Conservation (phyloP, 371 early-diverging fungal genomes). For the Blastocladiella emersonii region DNA sequence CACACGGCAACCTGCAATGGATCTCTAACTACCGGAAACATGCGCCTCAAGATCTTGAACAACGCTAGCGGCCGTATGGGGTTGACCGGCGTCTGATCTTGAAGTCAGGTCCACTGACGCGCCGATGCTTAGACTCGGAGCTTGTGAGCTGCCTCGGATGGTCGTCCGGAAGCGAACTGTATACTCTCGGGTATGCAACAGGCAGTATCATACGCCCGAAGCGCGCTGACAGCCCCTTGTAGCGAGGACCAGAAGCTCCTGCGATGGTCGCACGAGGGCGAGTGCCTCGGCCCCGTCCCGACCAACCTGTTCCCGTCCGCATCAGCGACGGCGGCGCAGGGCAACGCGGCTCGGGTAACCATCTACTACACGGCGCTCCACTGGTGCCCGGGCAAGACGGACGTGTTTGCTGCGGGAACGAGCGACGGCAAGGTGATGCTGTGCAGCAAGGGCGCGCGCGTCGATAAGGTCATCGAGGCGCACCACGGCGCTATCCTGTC, state of each 20-base stretch:
- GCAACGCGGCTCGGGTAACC: background rate
- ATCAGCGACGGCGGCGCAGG: background rate
- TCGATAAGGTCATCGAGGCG: constrained; percentile 36
- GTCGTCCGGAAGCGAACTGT: constrained; percentile 34
- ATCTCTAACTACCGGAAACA: too few relatives aligned
- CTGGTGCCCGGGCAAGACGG: background rate
- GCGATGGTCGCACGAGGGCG: constrained; percentile 33
- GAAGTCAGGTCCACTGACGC: too few relatives aligned
- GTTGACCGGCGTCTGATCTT: too few relatives aligned
- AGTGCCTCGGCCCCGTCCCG: constrained; percentile 18
- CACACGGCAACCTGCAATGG: too few relatives aligned
- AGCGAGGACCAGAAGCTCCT: constrained; percentile 26
- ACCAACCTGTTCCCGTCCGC: constrained; percentile 13
- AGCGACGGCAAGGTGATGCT: constrained; percentile 29
- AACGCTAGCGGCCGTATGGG: too few relatives aligned
- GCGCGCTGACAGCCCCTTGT: background rate
- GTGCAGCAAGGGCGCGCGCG: constrained; percentile 23
- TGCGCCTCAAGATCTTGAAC: too few relatives aligned
- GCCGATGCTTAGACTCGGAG: background rate
- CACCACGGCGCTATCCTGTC: constrained; percentile 32
- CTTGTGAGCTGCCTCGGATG: constrained; percentile 17
- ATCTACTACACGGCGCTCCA: background rate
- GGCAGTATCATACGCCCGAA: background rate
- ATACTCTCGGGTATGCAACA: constrained; percentile 13
- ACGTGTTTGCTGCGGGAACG: background rate